Percentiles rank a stretch among this genome's conserved stretches.
Conservation (phyloP, 305 asterid genomes). For the Fraxinus paxiana region DNA sequence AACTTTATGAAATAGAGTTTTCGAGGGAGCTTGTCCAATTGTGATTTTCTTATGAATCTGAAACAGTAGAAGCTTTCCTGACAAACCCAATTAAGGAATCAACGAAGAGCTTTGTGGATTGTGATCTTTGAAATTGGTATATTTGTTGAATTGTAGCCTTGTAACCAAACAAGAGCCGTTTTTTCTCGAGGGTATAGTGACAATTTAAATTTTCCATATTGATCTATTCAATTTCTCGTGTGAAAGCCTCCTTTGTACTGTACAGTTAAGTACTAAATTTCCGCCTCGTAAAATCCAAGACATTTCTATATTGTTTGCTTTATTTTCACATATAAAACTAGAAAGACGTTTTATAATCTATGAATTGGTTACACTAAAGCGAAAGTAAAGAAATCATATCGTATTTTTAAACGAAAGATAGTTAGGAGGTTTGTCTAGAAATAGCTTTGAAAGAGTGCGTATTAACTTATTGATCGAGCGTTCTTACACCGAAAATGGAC, state of each 20-base stretch:
- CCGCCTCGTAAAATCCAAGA: no score
- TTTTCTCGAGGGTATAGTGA: no score
- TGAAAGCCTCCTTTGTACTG: no score
- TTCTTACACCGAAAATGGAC: not conserved
- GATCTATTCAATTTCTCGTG: no score
- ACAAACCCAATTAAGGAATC: not conserved
- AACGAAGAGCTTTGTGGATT: not conserved
- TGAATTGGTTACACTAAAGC: not conserved
- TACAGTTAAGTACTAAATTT: no score
- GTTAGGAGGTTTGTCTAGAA: not conserved
- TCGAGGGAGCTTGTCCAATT: no score
- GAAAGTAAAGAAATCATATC: not conserved
- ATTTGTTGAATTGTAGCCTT: not conserved
- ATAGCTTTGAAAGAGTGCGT: not conserved
- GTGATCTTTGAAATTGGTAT: not conserved
- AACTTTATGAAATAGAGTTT: not conserved
- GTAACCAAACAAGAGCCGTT: not conserved
- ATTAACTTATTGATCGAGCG: not conserved
- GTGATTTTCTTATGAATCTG: not conserved
- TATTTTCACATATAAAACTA: not conserved
- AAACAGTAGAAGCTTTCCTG: not conserved
- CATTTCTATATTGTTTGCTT: not conserved
- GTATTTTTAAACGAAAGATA: not conserved
- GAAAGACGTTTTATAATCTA: not conserved
- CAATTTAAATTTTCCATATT: no score